phyloP scores from a whole-genome alignment of 2,329 filamentous ascomycete genomes.

The Knoxdaviesia capensis region DNA sequence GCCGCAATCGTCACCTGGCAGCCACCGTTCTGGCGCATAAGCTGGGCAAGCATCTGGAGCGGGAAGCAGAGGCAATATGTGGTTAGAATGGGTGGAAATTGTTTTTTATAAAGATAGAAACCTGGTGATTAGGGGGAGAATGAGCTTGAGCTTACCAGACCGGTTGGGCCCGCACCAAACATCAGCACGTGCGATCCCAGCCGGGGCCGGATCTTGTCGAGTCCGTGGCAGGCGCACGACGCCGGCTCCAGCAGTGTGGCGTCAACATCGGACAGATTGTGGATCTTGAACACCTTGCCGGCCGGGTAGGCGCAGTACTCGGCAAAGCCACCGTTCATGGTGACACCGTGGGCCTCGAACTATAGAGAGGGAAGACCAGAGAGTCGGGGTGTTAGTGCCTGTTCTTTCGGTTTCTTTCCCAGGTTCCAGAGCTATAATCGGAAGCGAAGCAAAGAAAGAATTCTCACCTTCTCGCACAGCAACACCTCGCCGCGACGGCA shows the following conservation, averaged over 20 bases:
- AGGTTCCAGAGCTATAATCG: neutral
- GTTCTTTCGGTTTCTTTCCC: neutral
- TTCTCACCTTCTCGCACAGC: slow-evolving; percentile 38
- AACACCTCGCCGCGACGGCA: slow-evolving; percentile 47
- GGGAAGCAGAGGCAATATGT: neutral
- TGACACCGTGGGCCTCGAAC: slow-evolving; percentile 47
- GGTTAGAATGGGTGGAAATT: slow-evolving; percentile 11
- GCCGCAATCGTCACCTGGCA: slow-evolving; percentile 52
- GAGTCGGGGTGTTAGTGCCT: neutral
- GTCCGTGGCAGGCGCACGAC: slow-evolving; percentile 49
- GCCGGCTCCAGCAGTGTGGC: slow-evolving; percentile 51
- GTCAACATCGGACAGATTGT: slow-evolving; percentile 46
- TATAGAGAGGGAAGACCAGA: slow-evolving; percentile 3
- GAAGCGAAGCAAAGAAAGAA: neutral
- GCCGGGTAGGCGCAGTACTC: slow-evolving; percentile 40
- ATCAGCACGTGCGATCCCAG: slow-evolving; percentile 44
- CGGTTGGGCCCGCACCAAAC: slow-evolving; percentile 47
- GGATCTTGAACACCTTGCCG: slow-evolving; percentile 40
- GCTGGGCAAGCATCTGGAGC: slow-evolving; percentile 31
- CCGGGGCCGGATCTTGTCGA: slow-evolving; percentile 47
- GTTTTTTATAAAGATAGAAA: neutral
- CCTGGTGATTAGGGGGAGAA: slow-evolving; percentile 1
- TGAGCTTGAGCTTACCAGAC: slow-evolving; percentile 22
- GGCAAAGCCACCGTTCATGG: slow-evolving; percentile 50
- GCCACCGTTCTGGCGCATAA: slow-evolving; percentile 44